These are phyloP conservation scores for Clathrospora elynae DNA, from an alignment of 2,329 filamentous ascomycete species.

Conservation along the genomic window DNA sequence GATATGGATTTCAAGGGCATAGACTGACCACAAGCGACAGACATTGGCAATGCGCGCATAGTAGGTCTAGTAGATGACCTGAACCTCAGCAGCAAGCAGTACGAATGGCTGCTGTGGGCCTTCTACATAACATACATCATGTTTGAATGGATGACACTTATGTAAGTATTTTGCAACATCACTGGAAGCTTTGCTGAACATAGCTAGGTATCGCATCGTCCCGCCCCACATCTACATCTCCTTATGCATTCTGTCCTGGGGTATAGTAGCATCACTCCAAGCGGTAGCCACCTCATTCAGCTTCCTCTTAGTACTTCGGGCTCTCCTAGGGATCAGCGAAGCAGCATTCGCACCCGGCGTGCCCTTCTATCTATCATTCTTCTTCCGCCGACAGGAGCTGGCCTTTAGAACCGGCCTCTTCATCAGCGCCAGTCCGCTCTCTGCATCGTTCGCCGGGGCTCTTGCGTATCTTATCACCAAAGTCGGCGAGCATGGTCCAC, in stretches of 20 bases:
- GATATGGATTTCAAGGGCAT: neutral
- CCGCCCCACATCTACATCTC: conserved; percentile 67
- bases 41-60: conserved; percentile 67
- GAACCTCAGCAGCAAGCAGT: conserved; percentile 60
- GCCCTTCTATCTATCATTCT: conserved; percentile 68
- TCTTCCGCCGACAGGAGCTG: conserved; percentile 71
- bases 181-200: neutral
- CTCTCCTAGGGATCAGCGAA: conserved; percentile 61
- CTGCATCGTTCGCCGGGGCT: conserved; percentile 72
- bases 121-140: conserved; percentile 68
- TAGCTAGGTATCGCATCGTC: conserved; percentile 58
- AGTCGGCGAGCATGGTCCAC: conserved; percentile 66
- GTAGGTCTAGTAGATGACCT: conserved; percentile 63
- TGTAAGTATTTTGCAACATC: conserved; percentile 46
- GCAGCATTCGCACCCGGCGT: conserved; percentile 68
- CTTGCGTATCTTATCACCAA: conserved; percentile 80
- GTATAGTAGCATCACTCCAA: conserved; percentile 76
- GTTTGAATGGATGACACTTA: conserved; percentile 70
- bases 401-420: conserved; percentile 86
- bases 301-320: conserved; percentile 66
- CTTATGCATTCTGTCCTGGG: conserved; percentile 76
- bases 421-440: conserved; percentile 72
- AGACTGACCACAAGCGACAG: conserved; percentile 37
- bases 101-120: conserved; percentile 65
- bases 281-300: conserved; percentile 52